Evolutionary conservation across 1,139 yeast genomes (phyloP).

Genomic region (Lodderomyces beijingensis): DNA sequence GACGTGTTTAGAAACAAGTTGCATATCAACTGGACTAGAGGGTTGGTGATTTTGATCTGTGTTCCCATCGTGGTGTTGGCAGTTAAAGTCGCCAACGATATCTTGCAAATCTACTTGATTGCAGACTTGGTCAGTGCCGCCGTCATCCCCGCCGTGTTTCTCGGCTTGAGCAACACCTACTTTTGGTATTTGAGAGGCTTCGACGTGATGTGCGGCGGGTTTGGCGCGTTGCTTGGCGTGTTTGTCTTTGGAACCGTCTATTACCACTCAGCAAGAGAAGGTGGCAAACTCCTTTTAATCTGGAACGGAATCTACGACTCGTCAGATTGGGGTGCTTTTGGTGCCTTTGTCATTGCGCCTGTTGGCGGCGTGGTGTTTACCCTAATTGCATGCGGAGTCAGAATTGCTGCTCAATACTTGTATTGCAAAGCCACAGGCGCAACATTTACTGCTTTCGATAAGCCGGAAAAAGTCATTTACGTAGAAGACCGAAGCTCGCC

Average conservation of each 20-base stretch:
- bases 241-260: slow-evolving; percentile 82
- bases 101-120: slow-evolving; percentile 81
- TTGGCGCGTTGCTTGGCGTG: slow-evolving; percentile 76
- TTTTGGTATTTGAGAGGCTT: slow-evolving; percentile 73
- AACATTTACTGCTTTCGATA: slow-evolving; percentile 56
- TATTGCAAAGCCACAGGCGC: slow-evolving; percentile 35
- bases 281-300: slow-evolving; percentile 66
- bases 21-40: slow-evolving; percentile 61
- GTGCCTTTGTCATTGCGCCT: slow-evolving; percentile 91
- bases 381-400: slow-evolving; percentile 44
- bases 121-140: slow-evolving; percentile 88
- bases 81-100: slow-evolving; percentile 71
- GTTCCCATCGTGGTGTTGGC: slow-evolving; percentile 86
- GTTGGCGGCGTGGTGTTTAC: slow-evolving; percentile 69
- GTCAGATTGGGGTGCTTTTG: slow-evolving; percentile 91
- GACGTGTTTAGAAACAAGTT: slow-evolving; percentile 83
- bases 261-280: slow-evolving; percentile 65
- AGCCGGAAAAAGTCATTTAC: slow-evolving; percentile 24
- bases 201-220: slow-evolving; percentile 79
- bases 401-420: slow-evolving; percentile 39
- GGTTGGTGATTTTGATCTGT: slow-evolving; percentile 70
- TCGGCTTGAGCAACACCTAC: slow-evolving; percentile 62
- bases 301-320: slow-evolving; percentile 75
- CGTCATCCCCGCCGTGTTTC: slow-evolving; percentile 77
- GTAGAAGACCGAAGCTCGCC: slow-evolving; percentile 13